These are phyloP conservation scores for Globisporangium irregulare DNA, from an alignment of 352 stramenopile genomes.

Conservation along the genomic window DNA sequence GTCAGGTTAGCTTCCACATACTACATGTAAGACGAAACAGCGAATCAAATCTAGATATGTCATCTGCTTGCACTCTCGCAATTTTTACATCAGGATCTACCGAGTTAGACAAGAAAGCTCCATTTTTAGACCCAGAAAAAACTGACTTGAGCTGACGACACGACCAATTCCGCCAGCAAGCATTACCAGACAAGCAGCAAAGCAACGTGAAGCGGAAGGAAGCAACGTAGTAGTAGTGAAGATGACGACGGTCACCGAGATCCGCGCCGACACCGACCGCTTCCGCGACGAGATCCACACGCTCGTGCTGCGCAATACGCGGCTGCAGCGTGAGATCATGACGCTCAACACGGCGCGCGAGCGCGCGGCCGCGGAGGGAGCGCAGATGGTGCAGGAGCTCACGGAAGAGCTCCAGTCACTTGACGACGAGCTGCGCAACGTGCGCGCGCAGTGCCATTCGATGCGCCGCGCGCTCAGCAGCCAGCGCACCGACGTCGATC, in stretches of 20 bases:
- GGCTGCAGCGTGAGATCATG: slow-evolving; percentile 63
- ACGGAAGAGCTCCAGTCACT: slow-evolving; percentile 45
- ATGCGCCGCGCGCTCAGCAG: slow-evolving; percentile 31
- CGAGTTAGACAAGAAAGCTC: neutral
- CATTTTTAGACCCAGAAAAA: neutral
- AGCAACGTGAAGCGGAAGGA: neutral
- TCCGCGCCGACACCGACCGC: slow-evolving; percentile 59
- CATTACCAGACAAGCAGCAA: neutral
- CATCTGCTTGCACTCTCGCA: slow-evolving; percentile 6
- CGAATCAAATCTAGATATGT: neutral
- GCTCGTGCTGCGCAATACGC: slow-evolving; percentile 57
- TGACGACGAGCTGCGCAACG: slow-evolving; percentile 31
- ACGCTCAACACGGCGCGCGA: slow-evolving; percentile 47
- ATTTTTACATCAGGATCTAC: neutral
- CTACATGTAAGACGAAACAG: neutral
- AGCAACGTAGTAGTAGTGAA: neutral
- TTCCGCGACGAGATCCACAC: slow-evolving; percentile 53
- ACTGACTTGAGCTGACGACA: neutral
- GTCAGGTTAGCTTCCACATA: neutral
- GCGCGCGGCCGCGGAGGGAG: slow-evolving; percentile 33
- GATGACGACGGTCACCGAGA: slow-evolving; percentile 19
- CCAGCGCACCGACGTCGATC: slow-evolving; percentile 22
- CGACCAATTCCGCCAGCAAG: neutral
- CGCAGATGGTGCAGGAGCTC: slow-evolving; percentile 41
- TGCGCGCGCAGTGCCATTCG: slow-evolving; percentile 42